phyloP scores from a whole-genome alignment of 1,284 basidiomycete species.

The Moesziomyces sp. region DNA sequence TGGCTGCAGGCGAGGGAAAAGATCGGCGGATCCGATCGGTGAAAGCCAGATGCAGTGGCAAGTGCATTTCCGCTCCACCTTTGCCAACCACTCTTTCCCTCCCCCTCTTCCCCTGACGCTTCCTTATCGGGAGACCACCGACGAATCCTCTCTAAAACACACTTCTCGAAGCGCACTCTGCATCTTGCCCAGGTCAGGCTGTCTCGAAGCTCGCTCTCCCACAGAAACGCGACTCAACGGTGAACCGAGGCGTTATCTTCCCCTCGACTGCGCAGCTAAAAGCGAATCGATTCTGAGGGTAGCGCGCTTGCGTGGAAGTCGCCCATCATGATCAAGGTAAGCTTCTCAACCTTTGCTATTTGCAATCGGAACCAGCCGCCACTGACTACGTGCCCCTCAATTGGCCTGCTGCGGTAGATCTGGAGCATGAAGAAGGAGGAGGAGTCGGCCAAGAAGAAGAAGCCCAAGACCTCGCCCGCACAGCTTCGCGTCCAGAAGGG shows the following conservation, averaged over 20 bases:
- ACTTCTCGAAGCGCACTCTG: too few species aligned
- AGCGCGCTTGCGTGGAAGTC: not conserved
- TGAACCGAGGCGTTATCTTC: too few species aligned
- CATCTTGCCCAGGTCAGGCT: too few species aligned
- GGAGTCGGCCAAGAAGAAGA: slow-evolving; percentile 61
- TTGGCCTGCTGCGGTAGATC: slow-evolving; percentile 30
- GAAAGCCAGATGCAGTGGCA: slow-evolving; percentile 10
- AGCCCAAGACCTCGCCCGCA: slow-evolving; percentile 88
- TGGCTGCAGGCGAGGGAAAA: not conserved
- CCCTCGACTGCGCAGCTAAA: too few species aligned
- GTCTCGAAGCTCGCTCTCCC: too few species aligned
- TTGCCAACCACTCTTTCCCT: not conserved
- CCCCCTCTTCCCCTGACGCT: not conserved
- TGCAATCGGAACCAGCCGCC: not conserved
- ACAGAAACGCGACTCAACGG: too few species aligned
- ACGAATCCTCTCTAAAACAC: not conserved
- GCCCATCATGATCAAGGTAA: slow-evolving; percentile 42
- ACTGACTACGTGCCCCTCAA: too few species aligned
- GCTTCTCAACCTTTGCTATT: not conserved
- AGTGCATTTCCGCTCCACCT: not conserved
- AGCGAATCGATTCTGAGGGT: too few species aligned
- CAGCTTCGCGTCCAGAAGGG: slow-evolving; percentile 99
- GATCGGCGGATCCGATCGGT: slow-evolving; percentile 35
- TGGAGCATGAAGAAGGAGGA: slow-evolving; percentile 67
- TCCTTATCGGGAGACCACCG: not conserved